Percentiles rank a stretch among this genome's conserved stretches.
These are phyloP conservation scores for Penicillium occitanis DNA, from an alignment of 2,329 filamentous ascomycete species.

Conservation along the genomic window DNA sequence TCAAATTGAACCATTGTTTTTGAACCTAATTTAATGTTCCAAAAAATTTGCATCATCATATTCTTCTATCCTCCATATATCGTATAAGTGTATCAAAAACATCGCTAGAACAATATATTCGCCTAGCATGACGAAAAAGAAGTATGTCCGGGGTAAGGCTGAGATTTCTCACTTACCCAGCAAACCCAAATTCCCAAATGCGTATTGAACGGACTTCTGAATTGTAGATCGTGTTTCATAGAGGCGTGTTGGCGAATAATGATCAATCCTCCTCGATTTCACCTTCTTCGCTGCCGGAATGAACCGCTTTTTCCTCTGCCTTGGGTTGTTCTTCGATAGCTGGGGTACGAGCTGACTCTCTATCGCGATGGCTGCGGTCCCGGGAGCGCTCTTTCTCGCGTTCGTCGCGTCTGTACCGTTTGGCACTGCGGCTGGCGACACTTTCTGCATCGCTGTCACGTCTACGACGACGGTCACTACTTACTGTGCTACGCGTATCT, in stretches of 20 bases:
- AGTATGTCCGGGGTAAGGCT: slow-evolving; percentile 10
- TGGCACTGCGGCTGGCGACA: slow-evolving; percentile 59
- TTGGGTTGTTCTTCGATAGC: slow-evolving; percentile 33
- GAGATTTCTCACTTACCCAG: slow-evolving; percentile 16
- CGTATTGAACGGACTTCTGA: background rate
- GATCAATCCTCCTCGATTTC: slow-evolving; percentile 80
- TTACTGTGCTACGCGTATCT: slow-evolving; percentile 58
- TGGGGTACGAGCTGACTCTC: slow-evolving; percentile 41
- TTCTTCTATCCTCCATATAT: slow-evolving; percentile 1
- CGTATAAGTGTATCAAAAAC: background rate
- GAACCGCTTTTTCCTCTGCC: slow-evolving; percentile 55
- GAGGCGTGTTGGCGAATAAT: background rate
- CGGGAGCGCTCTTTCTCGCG: slow-evolving; percentile 39
- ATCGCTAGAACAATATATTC: background rate
- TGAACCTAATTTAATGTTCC: background rate
- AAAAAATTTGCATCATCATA: background rate
- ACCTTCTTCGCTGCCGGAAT: slow-evolving; percentile 92
- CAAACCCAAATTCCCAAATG: slow-evolving; percentile 4
- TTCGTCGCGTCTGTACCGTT: slow-evolving; percentile 52
- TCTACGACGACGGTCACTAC: slow-evolving; percentile 69
- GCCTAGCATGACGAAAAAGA: slow-evolving; percentile 1
- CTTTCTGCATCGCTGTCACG: slow-evolving; percentile 74
- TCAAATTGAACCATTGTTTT: background rate
- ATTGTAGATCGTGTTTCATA: background rate
- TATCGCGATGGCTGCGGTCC: slow-evolving; percentile 49